phyloP scores from a whole-genome alignment of 768 basidiomycete genomes.

The Leucocoprinus leucothites region DNA sequence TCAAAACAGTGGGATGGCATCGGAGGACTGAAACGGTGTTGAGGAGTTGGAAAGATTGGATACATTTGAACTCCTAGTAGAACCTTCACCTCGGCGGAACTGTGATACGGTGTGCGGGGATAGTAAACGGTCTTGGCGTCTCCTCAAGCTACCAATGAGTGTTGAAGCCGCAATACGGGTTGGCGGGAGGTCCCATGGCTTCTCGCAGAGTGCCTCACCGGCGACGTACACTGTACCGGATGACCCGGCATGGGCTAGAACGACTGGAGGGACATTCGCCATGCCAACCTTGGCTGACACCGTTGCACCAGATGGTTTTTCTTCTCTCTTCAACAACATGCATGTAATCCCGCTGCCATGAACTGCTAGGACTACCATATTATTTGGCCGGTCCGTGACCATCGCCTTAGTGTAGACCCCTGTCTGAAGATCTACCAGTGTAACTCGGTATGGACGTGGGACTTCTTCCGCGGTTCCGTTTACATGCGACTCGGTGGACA shows the following conservation, averaged over 20 bases:
- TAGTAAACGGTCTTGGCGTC: no score
- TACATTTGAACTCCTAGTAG: no score
- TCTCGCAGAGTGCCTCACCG: no score
- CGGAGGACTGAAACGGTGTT: no score
- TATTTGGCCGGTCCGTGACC: slow-evolving; percentile 9
- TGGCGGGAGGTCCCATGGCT: no score
- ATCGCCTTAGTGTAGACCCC: slow-evolving; percentile 7
- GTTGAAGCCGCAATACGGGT: no score
- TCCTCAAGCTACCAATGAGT: no score
- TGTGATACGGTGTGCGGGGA: no score
- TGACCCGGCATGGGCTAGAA: slow-evolving; percentile 10
- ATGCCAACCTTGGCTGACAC: slow-evolving; percentile 16
- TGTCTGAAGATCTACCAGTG: slow-evolving; percentile 9
- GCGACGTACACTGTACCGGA: slow-evolving; percentile 9
- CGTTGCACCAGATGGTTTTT: background rate
- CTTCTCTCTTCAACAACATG: slow-evolving; percentile 18
- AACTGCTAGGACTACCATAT: slow-evolving; percentile 15
- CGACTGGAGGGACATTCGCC: slow-evolving; percentile 19
- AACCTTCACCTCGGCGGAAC: no score
- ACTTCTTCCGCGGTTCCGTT: background rate
- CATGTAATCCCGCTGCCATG: slow-evolving; percentile 21
- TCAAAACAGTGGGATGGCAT: no score
- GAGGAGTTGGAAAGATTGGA: no score
- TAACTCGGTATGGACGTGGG: background rate
- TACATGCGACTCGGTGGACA: background rate